Evolutionary conservation across 305 asterid species (phyloP).

Genomic region (Petunia hybrid): DNA sequence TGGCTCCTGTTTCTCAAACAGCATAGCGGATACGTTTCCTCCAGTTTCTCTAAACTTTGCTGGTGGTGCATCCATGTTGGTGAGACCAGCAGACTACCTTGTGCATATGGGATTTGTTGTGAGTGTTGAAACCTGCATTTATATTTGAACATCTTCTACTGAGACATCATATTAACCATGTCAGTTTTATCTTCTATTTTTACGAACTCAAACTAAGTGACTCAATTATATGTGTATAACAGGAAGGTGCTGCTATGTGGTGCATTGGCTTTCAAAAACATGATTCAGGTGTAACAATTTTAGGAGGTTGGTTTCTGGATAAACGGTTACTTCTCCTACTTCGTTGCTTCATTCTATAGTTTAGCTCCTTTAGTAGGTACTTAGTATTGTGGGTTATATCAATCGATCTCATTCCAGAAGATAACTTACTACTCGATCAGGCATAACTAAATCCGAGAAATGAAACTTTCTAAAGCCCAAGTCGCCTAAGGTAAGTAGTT

Average conservation of each 20-base stretch:
- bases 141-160: background rate
- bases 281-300: slow-evolving; percentile 67
- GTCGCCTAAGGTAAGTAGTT: background rate
- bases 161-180: background rate
- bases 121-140: slow-evolving; percentile 3
- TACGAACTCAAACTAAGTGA: background rate
- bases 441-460: too few relatives aligned
- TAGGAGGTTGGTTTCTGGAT: slow-evolving; percentile 73
- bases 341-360: background rate
- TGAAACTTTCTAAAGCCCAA: too few relatives aligned
- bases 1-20: slow-evolving; percentile 37
- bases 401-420: too few relatives aligned
- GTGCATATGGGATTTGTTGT: slow-evolving; percentile 6
- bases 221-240: slow-evolving; percentile 35
- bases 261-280: slow-evolving; percentile 73
- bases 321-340: background rate
- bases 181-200: background rate
- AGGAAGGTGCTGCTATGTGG: slow-evolving; percentile 87
- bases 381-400: slow-evolving; percentile 10
- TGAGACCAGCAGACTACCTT: slow-evolving; percentile 33
- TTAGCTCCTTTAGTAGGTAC: background rate
- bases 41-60: slow-evolving; percentile 48
- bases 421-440: too few relatives aligned
- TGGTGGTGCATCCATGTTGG: slow-evolving; percentile 32
- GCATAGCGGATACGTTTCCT: slow-evolving; percentile 73